phyloP scores from a whole-genome alignment of 2,329 filamentous ascomycete genomes.

The Ceratocystis variospora region DNA sequence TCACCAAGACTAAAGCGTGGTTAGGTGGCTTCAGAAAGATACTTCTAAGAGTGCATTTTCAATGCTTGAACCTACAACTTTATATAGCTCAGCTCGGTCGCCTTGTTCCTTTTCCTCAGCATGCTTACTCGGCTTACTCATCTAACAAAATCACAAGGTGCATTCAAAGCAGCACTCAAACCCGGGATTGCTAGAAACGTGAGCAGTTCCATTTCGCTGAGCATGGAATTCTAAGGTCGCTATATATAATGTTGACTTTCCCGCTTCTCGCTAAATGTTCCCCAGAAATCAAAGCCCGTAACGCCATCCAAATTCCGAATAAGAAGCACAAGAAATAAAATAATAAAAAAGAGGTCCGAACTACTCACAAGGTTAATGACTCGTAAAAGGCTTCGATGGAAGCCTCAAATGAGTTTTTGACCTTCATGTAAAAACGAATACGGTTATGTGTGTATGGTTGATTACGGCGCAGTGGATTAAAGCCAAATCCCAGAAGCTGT shows the following conservation, averaged over 20 bases:
- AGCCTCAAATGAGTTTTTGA: not conserved
- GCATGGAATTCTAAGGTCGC: not conserved
- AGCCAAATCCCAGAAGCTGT: not conserved
- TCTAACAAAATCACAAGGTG: too few relatives aligned
- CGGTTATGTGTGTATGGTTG: not conserved
- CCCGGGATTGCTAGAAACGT: not conserved
- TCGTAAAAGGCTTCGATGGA: not conserved
- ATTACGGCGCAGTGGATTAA: not conserved
- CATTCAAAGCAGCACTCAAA: not conserved
- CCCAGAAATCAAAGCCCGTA: constrained; percentile 10
- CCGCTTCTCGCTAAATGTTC: not conserved
- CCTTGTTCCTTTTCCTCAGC: too few relatives aligned
- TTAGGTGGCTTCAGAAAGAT: too few relatives aligned
- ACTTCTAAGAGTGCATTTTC: too few relatives aligned
- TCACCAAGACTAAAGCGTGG: too few relatives aligned
- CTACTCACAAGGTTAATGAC: not conserved
- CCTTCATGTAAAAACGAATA: not conserved
- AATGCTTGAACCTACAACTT: too few relatives aligned
- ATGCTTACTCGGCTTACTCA: too few relatives aligned
- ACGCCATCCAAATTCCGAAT: constrained; percentile 8
- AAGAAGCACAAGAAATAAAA: constrained; percentile 8
- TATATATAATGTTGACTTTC: constrained; percentile 6
- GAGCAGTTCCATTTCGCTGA: not conserved
- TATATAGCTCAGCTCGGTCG: too few relatives aligned
- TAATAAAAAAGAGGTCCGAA: not conserved